Conservation (phyloP, 1,139 yeast species). For the Scheffersomyces cryptocercus region DNA sequence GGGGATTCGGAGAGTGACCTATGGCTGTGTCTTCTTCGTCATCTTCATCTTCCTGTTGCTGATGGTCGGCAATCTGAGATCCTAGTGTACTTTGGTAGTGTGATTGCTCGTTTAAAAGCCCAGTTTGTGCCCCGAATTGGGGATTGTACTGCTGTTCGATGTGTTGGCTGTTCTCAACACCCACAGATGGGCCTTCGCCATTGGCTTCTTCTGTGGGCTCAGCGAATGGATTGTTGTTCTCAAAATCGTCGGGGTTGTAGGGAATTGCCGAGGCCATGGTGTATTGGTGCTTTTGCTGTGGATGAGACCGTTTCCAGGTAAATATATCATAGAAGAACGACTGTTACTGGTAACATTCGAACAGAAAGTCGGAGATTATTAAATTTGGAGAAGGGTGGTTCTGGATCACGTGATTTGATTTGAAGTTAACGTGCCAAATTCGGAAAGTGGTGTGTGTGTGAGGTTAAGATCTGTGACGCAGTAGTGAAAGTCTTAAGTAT, state of each 20-base stretch:
- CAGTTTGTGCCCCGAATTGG: too few relatives aligned
- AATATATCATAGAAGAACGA: too few relatives aligned
- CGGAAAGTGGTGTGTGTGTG: too few relatives aligned
- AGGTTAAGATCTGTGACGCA: too few relatives aligned
- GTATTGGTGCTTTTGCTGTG: neutral
- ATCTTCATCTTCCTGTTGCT: constrained; percentile 5
- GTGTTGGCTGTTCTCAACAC: neutral
- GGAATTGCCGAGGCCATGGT: constrained; percentile 58
- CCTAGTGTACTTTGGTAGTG: too few relatives aligned
- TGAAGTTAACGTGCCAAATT: too few relatives aligned
- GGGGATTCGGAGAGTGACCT: neutral
- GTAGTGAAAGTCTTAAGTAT: too few relatives aligned
- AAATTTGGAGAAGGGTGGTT: neutral
- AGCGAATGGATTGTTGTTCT: constrained; percentile 64
- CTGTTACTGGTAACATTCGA: too few relatives aligned
- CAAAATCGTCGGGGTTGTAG: constrained; percentile 66
- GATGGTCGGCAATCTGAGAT: neutral
- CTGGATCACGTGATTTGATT: neutral
- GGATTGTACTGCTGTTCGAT: neutral
- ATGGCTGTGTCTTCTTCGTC: neutral
- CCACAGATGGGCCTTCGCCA: neutral
- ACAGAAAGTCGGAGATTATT: too few relatives aligned
- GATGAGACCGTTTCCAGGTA: too few relatives aligned
- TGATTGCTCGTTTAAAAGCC: too few relatives aligned
- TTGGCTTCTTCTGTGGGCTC: constrained; percentile 24